A percentile compares a stretch with the other conserved stretches of the same genome.
Evolutionary conservation across 1,284 basidiomycete species (phyloP).

Genomic region (Malassezia pachydermatis): DNA sequence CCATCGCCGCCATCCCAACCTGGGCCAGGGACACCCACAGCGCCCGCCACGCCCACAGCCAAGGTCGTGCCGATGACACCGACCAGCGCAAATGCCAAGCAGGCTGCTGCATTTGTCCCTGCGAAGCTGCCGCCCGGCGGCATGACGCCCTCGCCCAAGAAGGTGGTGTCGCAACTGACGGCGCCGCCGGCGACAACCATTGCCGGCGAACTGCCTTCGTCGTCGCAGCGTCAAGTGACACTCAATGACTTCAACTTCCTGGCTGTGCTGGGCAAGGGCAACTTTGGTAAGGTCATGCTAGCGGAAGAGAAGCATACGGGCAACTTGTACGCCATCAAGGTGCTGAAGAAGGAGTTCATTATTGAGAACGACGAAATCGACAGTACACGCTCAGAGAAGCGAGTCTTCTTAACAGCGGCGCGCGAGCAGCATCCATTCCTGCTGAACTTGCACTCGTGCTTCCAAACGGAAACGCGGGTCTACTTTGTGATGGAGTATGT

Average conservation of each 20-base stretch:
- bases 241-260: slow-evolving; percentile 99
- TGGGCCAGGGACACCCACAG: too few species aligned
- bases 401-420: slow-evolving; percentile 91
- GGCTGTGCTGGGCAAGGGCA: slow-evolving; percentile 95
- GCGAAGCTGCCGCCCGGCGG: too few species aligned
- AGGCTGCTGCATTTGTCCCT: too few species aligned
- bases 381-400: slow-evolving; percentile 97
- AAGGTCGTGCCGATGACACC: too few species aligned
- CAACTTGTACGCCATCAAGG: slow-evolving; percentile 94
- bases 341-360: slow-evolving; percentile 99
- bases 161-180: too few species aligned
- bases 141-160: too few species aligned
- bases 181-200: too few species aligned
- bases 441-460: slow-evolving; percentile 92
- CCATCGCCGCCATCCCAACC: slow-evolving; percentile 11
- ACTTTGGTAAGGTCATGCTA: slow-evolving; percentile 99
- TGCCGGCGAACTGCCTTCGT: slow-evolving; percentile 16
- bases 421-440: slow-evolving; percentile 95
- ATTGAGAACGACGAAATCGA: slow-evolving; percentile 99
- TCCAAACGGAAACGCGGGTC: slow-evolving; percentile 96
- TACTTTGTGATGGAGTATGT: slow-evolving; percentile 72
- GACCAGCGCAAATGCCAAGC: too few species aligned
- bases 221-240: slow-evolving; percentile 70
- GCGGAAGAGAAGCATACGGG: slow-evolving; percentile 92
- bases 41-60: too few species aligned